These are phyloP conservation scores for Colletotrichum abscissum DNA, from an alignment of 2,329 filamentous ascomycete species.

Conservation along the genomic window DNA sequence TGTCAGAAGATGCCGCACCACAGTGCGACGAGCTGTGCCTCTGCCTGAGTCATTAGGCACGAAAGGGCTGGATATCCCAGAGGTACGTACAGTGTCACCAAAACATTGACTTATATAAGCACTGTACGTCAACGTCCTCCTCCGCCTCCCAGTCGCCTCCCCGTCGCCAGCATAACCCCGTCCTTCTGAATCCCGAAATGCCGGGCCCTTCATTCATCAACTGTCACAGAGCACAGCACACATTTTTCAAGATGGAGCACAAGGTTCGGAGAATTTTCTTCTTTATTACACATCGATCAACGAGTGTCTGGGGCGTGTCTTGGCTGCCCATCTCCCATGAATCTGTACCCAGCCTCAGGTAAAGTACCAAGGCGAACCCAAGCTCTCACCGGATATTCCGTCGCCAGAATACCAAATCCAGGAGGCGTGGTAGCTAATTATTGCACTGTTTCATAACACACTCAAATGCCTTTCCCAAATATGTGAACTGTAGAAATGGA, in stretches of 20 bases:
- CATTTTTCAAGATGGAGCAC: not conserved
- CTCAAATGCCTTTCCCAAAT: not conserved
- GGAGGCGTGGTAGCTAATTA: not conserved
- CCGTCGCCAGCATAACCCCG: not conserved
- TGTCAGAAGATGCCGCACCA: not conserved
- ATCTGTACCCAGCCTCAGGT: not conserved
- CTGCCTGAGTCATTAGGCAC: not conserved
- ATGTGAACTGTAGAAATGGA: not conserved
- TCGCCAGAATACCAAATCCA: not conserved
- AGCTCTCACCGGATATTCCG: not conserved
- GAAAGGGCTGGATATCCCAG: too few relatives aligned
- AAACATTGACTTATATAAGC: not conserved
- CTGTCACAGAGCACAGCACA: constrained; percentile 1
- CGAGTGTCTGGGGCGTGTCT: constrained; percentile 10
- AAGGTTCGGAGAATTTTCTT: constrained; percentile 8
- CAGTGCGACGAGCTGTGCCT: not conserved
- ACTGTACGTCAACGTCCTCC: not conserved
- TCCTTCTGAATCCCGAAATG: not conserved
- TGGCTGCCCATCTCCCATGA: not conserved
- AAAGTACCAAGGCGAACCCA: not conserved
- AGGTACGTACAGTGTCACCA: too few relatives aligned
- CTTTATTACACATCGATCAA: constrained; percentile 6
- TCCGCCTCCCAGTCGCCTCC: not conserved
- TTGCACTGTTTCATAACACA: not conserved
- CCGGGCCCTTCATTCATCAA: not conserved